Conservation (phyloP, 306 rosid genomes). For the Glycine latifolia region DNA sequence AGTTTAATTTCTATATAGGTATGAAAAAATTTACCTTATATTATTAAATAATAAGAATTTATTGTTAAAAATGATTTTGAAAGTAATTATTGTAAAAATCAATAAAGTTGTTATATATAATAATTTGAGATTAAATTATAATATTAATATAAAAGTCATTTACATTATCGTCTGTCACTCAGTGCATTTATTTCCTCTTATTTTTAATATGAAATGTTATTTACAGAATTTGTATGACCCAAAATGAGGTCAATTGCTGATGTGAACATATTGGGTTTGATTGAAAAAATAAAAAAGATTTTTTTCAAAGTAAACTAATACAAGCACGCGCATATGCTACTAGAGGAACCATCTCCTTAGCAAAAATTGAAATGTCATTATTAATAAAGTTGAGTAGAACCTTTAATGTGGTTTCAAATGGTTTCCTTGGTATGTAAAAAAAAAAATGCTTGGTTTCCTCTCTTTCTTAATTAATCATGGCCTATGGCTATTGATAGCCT, state of each 20-base stretch:
- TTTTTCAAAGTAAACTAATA: neutral
- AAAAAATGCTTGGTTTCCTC: neutral
- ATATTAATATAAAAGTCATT: no score
- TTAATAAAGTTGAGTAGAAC: neutral
- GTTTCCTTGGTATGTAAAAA: neutral
- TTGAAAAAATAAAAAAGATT: no score
- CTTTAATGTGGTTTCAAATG: neutral
- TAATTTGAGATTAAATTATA: no score
- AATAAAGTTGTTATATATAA: no score
- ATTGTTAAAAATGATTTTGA: no score
- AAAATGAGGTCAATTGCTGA: neutral
- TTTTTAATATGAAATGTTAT: neutral
- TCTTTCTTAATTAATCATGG: neutral
- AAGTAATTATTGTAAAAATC: no score
- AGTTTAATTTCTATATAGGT: no score
- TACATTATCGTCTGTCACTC: no score
- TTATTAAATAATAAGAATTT: no score
- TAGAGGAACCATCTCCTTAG: neutral
- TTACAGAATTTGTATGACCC: neutral
- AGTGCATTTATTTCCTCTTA: no score
- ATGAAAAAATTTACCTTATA: no score
- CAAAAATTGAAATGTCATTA: neutral
- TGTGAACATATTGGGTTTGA: neutral
- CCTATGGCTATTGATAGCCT: constrained; percentile 6
- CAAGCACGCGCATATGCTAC: neutral